Conservation (phyloP, 2,329 filamentous ascomycete species). For the Aspergillus quadrilineatus region DNA sequence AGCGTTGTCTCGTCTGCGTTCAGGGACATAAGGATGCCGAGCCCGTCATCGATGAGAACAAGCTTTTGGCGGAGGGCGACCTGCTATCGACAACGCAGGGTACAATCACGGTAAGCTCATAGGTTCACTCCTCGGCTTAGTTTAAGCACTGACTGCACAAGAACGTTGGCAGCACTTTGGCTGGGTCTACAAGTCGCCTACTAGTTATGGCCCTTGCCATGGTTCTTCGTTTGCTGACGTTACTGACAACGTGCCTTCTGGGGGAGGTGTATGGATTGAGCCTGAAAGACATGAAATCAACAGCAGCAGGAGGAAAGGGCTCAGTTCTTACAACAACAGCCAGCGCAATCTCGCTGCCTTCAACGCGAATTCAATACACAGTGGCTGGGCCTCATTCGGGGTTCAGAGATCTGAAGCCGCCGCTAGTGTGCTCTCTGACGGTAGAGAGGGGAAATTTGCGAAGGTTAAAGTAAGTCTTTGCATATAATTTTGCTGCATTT, state of each 20-base stretch:
- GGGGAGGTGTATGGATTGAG: conserved; percentile 23
- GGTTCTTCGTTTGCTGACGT: conserved; percentile 6
- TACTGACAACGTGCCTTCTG: conserved; percentile 21
- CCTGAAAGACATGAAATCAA: conserved; percentile 4
- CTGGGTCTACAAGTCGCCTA: conserved; percentile 4
- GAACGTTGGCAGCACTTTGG: conserved; percentile 18
- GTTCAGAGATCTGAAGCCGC: conserved; percentile 4
- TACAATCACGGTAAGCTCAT: conserved; percentile 12
- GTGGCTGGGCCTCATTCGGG: conserved; percentile 20
- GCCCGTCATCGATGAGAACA: conserved; percentile 34
- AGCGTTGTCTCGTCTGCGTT: conserved; percentile 46
- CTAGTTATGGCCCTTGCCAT: not conserved
- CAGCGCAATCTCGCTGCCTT: conserved; percentile 9
- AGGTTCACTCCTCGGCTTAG: not conserved
- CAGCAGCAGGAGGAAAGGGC: conserved; percentile 12
- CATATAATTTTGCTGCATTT: too few relatives aligned
- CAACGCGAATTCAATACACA: conserved; percentile 14
- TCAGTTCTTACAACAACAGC: conserved; percentile 23
- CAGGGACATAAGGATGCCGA: conserved; percentile 36
- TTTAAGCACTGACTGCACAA: conserved; percentile 3
- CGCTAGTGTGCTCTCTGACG: not conserved
- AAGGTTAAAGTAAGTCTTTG: conserved; percentile 21
- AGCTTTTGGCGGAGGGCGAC: conserved; percentile 21
- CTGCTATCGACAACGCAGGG: conserved; percentile 7
- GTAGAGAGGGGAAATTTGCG: conserved; percentile 23